Evolutionary conservation across 139 green algal genomes (phyloP).

Genomic region (Picochlorum sp.): DNA sequence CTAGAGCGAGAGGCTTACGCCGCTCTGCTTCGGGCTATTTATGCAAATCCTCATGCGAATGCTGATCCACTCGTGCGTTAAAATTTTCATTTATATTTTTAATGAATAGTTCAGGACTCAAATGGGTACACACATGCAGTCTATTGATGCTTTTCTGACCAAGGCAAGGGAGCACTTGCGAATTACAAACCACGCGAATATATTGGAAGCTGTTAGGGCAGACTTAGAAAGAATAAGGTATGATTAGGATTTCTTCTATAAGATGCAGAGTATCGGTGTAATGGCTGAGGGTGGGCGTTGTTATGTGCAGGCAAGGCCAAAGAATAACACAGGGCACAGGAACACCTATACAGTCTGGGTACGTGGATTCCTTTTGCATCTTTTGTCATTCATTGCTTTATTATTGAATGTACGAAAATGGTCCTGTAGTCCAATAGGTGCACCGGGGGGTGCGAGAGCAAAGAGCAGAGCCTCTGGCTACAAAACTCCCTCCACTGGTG

Average conservation of each 20-base stretch:
- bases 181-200: constrained; percentile 12
- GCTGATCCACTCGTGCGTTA: background rate
- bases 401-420: background rate
- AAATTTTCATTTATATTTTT: background rate
- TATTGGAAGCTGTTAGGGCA: constrained; percentile 6
- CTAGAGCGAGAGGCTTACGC: constrained; percentile 37
- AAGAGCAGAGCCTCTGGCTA: background rate
- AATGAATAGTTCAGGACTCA: background rate
- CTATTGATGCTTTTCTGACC: constrained; percentile 8
- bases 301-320: constrained; percentile 1
- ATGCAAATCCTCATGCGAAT: constrained; percentile 1
- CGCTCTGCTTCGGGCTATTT: constrained; percentile 32
- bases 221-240: constrained; percentile 10
- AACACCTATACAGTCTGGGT: background rate
- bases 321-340: background rate
- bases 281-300: background rate
- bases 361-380: background rate
- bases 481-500: background rate
- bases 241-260: background rate
- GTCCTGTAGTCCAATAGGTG: background rate
- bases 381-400: background rate
- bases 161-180: background rate
- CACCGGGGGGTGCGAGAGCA: background rate
- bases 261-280: background rate
- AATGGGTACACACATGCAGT: background rate